Evolutionary conservation across 2,329 filamentous ascomycete genomes (phyloP).

Genomic region (Fusarium sublunatum): DNA sequence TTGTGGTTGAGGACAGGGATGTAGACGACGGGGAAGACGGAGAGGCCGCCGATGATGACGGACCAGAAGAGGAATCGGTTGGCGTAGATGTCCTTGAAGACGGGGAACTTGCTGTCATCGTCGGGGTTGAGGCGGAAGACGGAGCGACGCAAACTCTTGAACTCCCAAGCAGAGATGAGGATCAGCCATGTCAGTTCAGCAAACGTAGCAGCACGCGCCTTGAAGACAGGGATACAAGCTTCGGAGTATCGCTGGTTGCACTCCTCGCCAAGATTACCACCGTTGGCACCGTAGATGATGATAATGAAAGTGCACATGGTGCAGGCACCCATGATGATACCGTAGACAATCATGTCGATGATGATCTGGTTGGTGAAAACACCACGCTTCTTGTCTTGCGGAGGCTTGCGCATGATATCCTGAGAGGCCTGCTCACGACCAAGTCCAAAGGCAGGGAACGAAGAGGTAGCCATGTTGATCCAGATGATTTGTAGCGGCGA

Average conservation of each 20-base stretch:
- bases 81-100: constrained; percentile 72
- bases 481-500: constrained; percentile 89
- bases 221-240: constrained; percentile 71
- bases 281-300: constrained; percentile 67
- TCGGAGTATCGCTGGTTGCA: constrained; percentile 72
- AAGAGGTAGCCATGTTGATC: constrained; percentile 94
- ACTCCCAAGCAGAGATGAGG: constrained; percentile 81
- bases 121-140: constrained; percentile 74
- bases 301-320: constrained; percentile 75
- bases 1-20: constrained; percentile 76
- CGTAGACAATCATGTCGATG: constrained; percentile 83
- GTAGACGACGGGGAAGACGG: constrained; percentile 76
- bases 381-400: constrained; percentile 74
- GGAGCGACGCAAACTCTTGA: constrained; percentile 77
- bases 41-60: constrained; percentile 68
- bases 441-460: constrained; percentile 87
- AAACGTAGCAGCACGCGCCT: constrained; percentile 78
- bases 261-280: constrained; percentile 65
- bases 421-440: constrained; percentile 80
- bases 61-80: constrained; percentile 79
- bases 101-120: constrained; percentile 61
- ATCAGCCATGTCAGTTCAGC: constrained; percentile 79
- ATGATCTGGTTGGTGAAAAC: constrained; percentile 84
- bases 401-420: constrained; percentile 83
- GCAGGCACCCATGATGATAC: constrained; percentile 79